Conservation (phyloP, 2,329 filamentous ascomycete species). For the Fusarium sp. region DNA sequence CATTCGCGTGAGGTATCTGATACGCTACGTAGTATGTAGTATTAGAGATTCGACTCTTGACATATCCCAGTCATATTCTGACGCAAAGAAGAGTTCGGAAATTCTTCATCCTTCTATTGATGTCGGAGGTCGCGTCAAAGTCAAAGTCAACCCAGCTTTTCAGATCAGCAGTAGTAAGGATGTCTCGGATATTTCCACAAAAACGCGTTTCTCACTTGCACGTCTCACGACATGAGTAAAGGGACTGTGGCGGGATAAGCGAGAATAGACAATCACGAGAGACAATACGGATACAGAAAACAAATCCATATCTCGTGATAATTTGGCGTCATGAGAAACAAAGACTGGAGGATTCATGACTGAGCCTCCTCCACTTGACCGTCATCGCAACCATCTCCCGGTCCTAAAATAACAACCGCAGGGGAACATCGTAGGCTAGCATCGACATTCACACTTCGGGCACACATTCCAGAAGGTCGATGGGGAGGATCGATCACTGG, state of each 20-base stretch:
- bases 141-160: neutral
- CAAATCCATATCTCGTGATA: neutral
- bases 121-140: neutral
- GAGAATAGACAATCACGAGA: slow-evolving; percentile 9
- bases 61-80: neutral
- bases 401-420: slow-evolving; percentile 36
- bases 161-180: slow-evolving; percentile 30
- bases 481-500: slow-evolving; percentile 33
- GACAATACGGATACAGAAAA: neutral
- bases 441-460: slow-evolving; percentile 26
- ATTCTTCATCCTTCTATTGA: neutral
- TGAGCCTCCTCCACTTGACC: slow-evolving; percentile 11
- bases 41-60: neutral
- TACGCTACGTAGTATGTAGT: neutral
- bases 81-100: neutral
- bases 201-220: slow-evolving; percentile 3
- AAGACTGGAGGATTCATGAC: neutral
- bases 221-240: slow-evolving; percentile 10
- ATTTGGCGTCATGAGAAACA: neutral
- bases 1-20: neutral
- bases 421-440: slow-evolving; percentile 29
- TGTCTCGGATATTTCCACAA: slow-evolving; percentile 37
- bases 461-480: slow-evolving; percentile 43
- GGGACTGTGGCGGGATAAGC: slow-evolving; percentile 5
- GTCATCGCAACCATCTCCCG: slow-evolving; percentile 13